Conservation (phyloP, 805 yeast genomes). For the Saccharomyces paradoxus region DNA sequence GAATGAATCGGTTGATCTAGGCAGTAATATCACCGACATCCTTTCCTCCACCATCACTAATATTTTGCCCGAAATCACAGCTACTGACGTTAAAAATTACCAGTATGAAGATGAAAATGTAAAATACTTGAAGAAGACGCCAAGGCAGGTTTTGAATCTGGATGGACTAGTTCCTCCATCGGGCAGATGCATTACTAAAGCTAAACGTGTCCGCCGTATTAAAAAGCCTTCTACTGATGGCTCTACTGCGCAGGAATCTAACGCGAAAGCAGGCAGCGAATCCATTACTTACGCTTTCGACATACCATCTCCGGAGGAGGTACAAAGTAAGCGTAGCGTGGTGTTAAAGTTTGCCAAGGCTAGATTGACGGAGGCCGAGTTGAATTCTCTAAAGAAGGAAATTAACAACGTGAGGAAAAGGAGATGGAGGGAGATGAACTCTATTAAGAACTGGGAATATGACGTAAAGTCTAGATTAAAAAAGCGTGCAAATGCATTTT, state of each 20-base stretch:
- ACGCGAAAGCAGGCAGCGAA: slow-evolving; percentile 5
- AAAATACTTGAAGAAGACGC: slow-evolving; percentile 6
- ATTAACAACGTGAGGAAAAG: slow-evolving; percentile 28
- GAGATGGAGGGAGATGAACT: slow-evolving; percentile 43
- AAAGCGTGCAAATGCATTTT: slow-evolving; percentile 59
- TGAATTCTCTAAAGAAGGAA: slow-evolving; percentile 19
- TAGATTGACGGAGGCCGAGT: slow-evolving; percentile 14
- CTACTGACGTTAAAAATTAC: slow-evolving; percentile 5
- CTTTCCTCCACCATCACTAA: slow-evolving; percentile 20
- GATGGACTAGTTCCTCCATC: slow-evolving; percentile 28
- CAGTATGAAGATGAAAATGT: slow-evolving; percentile 2
- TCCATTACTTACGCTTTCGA: slow-evolving; percentile 9
- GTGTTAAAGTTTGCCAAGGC: slow-evolving; percentile 21
- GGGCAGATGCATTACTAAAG: not conserved
- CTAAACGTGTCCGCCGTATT: slow-evolving; percentile 5
- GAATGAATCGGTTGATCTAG: slow-evolving; percentile 7
- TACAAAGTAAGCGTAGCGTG: slow-evolving; percentile 15
- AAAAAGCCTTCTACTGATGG: slow-evolving; percentile 3
- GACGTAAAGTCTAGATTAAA: slow-evolving; percentile 74
- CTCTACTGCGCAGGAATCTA: slow-evolving; percentile 5
- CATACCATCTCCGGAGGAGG: slow-evolving; percentile 13
- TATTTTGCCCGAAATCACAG: slow-evolving; percentile 14
- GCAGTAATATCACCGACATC: slow-evolving; percentile 12
- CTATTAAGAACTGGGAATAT: slow-evolving; percentile 75
- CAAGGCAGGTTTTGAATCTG: slow-evolving; percentile 17